Evolutionary conservation across 139 green algal genomes (phyloP).

Genomic region (Astrephomene gubernaculifera): DNA sequence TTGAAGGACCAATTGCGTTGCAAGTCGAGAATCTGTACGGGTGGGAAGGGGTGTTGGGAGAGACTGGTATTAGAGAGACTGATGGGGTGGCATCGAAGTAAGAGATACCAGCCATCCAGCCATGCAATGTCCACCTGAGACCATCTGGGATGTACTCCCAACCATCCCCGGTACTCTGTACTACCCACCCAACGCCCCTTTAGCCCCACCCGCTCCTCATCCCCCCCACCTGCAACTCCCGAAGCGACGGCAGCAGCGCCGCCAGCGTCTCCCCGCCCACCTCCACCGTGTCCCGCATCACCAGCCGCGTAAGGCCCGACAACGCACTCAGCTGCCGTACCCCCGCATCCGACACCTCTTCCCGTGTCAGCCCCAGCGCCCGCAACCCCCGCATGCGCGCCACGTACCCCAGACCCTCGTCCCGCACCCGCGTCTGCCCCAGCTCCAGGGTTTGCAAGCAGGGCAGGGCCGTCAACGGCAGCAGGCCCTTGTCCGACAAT

Average conservation of each 20-base stretch:
- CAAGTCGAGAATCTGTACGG: constrained; percentile 16
- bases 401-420: constrained; percentile 52
- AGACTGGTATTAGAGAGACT: no score
- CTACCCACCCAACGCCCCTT: neutral
- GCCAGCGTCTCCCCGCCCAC: constrained; percentile 29
- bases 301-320: constrained; percentile 13
- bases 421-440: constrained; percentile 48
- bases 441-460: constrained; percentile 43
- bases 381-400: constrained; percentile 7
- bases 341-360: constrained; percentile 36
- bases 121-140: no score
- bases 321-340: constrained; percentile 36
- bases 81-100: no score
- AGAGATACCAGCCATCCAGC: no score
- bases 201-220: neutral
- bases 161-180: no score
- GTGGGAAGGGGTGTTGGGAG: no score
- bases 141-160: no score
- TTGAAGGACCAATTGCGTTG: constrained; percentile 43
- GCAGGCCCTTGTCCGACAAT: constrained; percentile 52
- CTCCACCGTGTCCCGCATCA: constrained; percentile 18
- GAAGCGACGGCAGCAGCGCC: constrained; percentile 32
- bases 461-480: constrained; percentile 37
- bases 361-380: neutral
- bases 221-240: constrained; percentile 35